Evolutionary conservation across 1,284 basidiomycete species (phyloP), one percentile per base, ranked within the genome.

Genomic region (Leccinum cinnamomeum): DNA sequence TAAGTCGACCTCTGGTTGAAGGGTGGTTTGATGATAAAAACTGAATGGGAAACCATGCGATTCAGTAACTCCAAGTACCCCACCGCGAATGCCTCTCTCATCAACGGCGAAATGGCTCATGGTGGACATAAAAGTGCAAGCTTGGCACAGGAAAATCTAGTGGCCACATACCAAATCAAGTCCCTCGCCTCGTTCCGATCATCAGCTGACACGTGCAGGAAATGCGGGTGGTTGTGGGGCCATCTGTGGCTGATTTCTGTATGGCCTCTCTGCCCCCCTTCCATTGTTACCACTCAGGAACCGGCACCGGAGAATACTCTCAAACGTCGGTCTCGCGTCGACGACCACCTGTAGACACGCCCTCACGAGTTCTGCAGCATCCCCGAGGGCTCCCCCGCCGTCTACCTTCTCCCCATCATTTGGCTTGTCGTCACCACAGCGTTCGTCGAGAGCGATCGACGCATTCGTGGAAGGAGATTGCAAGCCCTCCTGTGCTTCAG

Each of bases 401-500:
- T 94, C 92, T 5, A 72, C 63, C 74, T 93, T 91, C 74, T 88
- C 82, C 10, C 89, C 91, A 3, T 89, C 89, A 51, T 68, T 73
- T 70, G 89, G 88, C 68, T 87, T 89, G 37, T 79, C 88, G 33
- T 91, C 90, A 18, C 78, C 81, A 66, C 91, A 92, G 56, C 90
- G 82, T 71, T 92, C 91, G 68, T 92, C 89, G 37, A 94, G 76
- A 16, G 87, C 84, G 41, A 91, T 89, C 50, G 87, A 82, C 16
- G 90, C 85, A 68, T 82, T 86, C 2, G 88, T 82, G 69, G 92
- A 90, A 0, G 90, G 89, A 1, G 90, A 91, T 58, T 81, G 77
- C 10, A 94, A 79, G 0, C 92, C 92, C 58, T 87, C 87, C 70
- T 92, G 90, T 0, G 93, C 91, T 75, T 95, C 93, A 50, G 86